phyloP scores from a whole-genome alignment of 2,329 filamentous ascomycete species.

The Aspergillus aculeatinus region DNA sequence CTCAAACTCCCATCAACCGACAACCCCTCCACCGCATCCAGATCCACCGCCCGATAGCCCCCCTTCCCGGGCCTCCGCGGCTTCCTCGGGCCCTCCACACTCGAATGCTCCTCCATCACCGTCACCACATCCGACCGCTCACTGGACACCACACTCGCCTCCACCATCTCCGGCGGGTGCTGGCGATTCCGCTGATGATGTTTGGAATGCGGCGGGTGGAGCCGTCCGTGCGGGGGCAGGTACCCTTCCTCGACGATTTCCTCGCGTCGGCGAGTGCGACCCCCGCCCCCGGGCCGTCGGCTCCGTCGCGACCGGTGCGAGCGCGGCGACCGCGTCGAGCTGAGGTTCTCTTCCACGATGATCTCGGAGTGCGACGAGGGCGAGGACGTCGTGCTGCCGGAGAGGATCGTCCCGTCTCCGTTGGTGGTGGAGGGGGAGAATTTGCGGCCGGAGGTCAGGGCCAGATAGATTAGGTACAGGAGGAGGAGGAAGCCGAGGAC shows the following conservation, averaged over 20 bases:
- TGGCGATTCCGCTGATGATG: not conserved
- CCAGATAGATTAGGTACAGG: conserved; percentile 53
- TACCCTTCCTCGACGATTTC: conserved; percentile 16
- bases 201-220: no score
- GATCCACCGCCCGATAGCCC: conserved; percentile 52
- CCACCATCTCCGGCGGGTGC: conserved; percentile 21
- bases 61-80: conserved; percentile 37
- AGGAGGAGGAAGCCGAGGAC: conserved; percentile 55
- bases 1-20: conserved; percentile 12
- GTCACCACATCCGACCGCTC: conserved; percentile 52
- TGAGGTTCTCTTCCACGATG: conserved; percentile 11
- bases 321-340: conserved; percentile 13
- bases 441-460: conserved; percentile 47
- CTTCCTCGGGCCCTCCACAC: conserved; percentile 14
- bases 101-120: conserved; percentile 57
- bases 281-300: not conserved
- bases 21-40: conserved; percentile 37
- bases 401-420: conserved; percentile 18
- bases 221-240: conserved; percentile 14
- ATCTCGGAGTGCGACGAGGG: conserved; percentile 18
- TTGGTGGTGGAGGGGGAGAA: conserved; percentile 24
- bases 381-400: not conserved
- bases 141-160: conserved; percentile 32
- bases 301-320: not conserved
- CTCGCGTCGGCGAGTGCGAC: conserved; percentile 18